These are phyloP conservation scores for Paraurostyla sp. DNA, from an alignment of 73 alveolate species.

Conservation along the genomic window DNA sequence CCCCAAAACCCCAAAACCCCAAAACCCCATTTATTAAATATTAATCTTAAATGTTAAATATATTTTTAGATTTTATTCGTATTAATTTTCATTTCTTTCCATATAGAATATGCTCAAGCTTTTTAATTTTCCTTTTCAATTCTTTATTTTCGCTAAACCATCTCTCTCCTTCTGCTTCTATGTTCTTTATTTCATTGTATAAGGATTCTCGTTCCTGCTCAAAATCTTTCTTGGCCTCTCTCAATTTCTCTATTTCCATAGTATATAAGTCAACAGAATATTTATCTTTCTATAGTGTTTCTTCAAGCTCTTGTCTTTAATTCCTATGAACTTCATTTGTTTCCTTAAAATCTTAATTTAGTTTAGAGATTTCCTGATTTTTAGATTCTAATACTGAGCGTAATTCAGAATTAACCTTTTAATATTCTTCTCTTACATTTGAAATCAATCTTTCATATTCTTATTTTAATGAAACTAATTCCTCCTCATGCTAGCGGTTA, in stretches of 20 bases:
- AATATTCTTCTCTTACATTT: slow-evolving; percentile 6
- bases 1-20: too few relatives aligned
- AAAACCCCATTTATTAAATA: too few relatives aligned
- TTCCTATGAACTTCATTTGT: not conserved
- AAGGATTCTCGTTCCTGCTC: slow-evolving; percentile 22
- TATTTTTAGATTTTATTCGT: not conserved
- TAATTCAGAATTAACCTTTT: not conserved
- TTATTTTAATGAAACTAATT: not conserved
- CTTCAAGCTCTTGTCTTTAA: slow-evolving; percentile 41
- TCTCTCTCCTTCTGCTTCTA: slow-evolving; percentile 47
- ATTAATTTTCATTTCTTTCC: slow-evolving; percentile 36
- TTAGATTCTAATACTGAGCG: not conserved
- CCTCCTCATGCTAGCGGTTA: not conserved
- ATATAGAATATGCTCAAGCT: slow-evolving; percentile 39
- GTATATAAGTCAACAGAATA: not conserved
- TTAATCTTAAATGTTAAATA: too few relatives aligned
- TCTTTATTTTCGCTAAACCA: slow-evolving; percentile 42
- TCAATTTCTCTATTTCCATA: slow-evolving; percentile 13
- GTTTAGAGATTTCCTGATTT: not conserved
- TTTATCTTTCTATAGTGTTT: slow-evolving; percentile 28
- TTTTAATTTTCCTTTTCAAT: slow-evolving; percentile 30
- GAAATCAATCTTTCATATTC: slow-evolving; percentile 18
- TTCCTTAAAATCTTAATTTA: not conserved
- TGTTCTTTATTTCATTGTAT: slow-evolving; percentile 14
- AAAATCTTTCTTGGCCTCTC: slow-evolving; percentile 24